Conservation (phyloP, 2,329 filamentous ascomycete species). For the Aspergillus fumigatus region DNA sequence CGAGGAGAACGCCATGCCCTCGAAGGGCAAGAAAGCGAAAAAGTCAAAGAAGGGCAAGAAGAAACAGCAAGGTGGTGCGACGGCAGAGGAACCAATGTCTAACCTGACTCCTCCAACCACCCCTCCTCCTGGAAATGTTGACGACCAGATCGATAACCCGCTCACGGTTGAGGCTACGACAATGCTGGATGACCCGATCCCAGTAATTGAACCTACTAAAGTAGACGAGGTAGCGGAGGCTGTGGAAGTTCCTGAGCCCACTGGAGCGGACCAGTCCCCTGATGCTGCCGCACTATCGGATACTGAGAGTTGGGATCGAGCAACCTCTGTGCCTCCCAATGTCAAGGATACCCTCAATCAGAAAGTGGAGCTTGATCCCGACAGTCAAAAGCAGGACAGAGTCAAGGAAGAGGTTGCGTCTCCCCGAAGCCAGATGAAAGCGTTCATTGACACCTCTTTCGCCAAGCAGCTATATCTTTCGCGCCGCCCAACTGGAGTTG, state of each 20-base stretch:
- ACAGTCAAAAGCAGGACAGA: background rate
- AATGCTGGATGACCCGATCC: conserved; percentile 6
- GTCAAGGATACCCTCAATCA: background rate
- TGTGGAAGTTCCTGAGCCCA: conserved; percentile 1
- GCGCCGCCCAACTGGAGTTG: conserved; percentile 27
- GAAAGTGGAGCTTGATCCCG: background rate
- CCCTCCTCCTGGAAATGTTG: conserved; percentile 25
- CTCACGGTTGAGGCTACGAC: conserved; percentile 2
- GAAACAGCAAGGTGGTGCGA: conserved; percentile 18
- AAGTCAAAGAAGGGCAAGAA: conserved; percentile 28
- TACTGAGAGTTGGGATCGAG: conserved; percentile 12
- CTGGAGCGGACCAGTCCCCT: background rate
- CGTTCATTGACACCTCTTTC: conserved; percentile 34
- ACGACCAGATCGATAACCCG: conserved; percentile 9
- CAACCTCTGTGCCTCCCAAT: conserved; percentile 6
- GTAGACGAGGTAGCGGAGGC: background rate
- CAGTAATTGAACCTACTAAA: background rate
- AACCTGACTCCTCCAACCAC: conserved; percentile 37
- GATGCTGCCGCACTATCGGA: background rate
- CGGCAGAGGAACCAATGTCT: conserved; percentile 21
- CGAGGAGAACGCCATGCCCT: background rate
- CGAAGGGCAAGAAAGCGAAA: conserved; percentile 23
- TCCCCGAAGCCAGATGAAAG: conserved; percentile 5
- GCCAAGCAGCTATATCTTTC: conserved; percentile 30
- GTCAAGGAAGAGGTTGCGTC: background rate